These are phyloP conservation scores for Begonia loranthoides DNA, from an alignment of 306 rosid species.

Conservation along the genomic window DNA sequence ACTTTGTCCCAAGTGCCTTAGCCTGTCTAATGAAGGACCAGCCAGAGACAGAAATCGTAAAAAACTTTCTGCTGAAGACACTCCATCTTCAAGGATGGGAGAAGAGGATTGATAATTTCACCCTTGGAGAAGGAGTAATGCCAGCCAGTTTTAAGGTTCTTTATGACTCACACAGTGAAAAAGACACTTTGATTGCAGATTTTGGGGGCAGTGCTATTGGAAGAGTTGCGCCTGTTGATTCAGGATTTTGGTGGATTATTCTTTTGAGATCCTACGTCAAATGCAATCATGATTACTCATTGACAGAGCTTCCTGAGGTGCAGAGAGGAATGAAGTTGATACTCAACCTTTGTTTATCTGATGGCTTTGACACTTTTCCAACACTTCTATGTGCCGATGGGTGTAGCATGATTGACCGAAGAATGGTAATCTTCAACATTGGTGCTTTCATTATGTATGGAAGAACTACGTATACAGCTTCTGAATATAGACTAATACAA, in stretches of 20 bases:
- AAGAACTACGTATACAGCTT: no score
- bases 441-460: neutral
- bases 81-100: slow-evolving; percentile 20
- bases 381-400: slow-evolving; percentile 24
- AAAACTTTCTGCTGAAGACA: slow-evolving; percentile 19
- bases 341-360: slow-evolving; percentile 16
- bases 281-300: slow-evolving; percentile 7
- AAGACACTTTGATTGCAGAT: slow-evolving; percentile 15
- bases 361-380: slow-evolving; percentile 21
- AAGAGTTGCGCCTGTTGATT: slow-evolving; percentile 24
- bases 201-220: slow-evolving; percentile 26
- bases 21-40: slow-evolving; percentile 14
- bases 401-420: slow-evolving; percentile 19
- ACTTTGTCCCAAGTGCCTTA: slow-evolving; percentile 18
- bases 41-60: slow-evolving; percentile 14
- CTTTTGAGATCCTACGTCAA: slow-evolving; percentile 12
- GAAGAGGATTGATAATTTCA: slow-evolving; percentile 16
- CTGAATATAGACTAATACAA: no score
- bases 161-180: neutral
- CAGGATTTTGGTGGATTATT: slow-evolving; percentile 25
- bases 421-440: slow-evolving; percentile 12
- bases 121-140: slow-evolving; percentile 18
- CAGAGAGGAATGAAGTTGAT: slow-evolving; percentile 17
- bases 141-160: slow-evolving; percentile 24
- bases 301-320: slow-evolving; percentile 10